These are phyloP conservation scores for Mrakia hoshinonis DNA, from an alignment of 768 basidiomycete genomes.

Conservation along the genomic window DNA sequence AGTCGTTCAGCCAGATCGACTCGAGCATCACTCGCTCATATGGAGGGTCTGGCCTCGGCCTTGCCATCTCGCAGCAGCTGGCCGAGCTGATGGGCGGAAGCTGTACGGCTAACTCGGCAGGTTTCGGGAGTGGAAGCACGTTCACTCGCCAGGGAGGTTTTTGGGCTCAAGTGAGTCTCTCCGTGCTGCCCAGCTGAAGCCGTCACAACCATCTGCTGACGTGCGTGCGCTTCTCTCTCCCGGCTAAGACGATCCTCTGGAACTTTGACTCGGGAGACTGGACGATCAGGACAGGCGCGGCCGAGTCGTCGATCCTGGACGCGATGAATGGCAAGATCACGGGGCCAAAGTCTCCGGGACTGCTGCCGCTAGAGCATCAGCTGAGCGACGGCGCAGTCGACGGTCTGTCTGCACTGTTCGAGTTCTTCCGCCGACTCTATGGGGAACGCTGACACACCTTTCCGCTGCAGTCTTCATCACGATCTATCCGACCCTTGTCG, in stretches of 20 bases:
- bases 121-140: conserved; percentile 35
- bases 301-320: neutral
- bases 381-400: conserved; percentile 52
- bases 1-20: conserved; percentile 26
- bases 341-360: conserved; percentile 66
- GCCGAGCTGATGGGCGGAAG: conserved; percentile 14
- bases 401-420: conserved; percentile 28
- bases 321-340: conserved; percentile 37
- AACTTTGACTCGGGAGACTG: conserved; percentile 54
- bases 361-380: conserved; percentile 80
- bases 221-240: no score
- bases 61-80: conserved; percentile 16
- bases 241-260: conserved; percentile 85
- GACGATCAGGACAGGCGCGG: neutral
- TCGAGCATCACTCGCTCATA: conserved; percentile 16
- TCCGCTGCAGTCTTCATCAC: conserved; percentile 28
- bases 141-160: conserved; percentile 76
- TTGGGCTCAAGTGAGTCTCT: conserved; percentile 67
- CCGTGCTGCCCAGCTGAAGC: no score
- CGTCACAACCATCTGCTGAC: no score
- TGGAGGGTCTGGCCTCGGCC: conserved; percentile 20
- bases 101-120: conserved; percentile 1
- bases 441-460: neutral
- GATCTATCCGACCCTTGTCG: conserved; percentile 36
- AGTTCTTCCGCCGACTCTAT: neutral